Conservation (phyloP, 768 basidiomycete genomes). For the Punctularia strigosozonata region DNA sequence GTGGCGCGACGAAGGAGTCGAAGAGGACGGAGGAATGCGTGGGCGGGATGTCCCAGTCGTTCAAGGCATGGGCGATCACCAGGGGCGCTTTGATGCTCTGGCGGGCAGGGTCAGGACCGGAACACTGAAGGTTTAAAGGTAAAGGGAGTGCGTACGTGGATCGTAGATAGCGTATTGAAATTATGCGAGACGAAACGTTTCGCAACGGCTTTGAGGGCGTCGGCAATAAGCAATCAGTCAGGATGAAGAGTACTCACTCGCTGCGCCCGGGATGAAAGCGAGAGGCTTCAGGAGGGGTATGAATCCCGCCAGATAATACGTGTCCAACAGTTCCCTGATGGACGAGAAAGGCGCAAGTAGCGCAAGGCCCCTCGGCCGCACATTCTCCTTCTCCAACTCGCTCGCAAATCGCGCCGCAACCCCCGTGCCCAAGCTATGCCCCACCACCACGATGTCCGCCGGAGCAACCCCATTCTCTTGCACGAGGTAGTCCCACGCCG, state of each 20-base stretch:
- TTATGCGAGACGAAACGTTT: slow-evolving; percentile 40
- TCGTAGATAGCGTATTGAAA: slow-evolving; percentile 52
- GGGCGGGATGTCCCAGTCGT: slow-evolving; percentile 67
- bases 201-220: slow-evolving; percentile 31
- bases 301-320: slow-evolving; percentile 53
- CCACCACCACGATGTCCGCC: slow-evolving; percentile 59
- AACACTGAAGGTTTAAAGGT: background rate
- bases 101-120: background rate
- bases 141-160: slow-evolving; percentile 30
- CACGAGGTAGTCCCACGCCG: slow-evolving; percentile 73
- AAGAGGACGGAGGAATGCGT: slow-evolving; percentile 61
- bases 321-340: slow-evolving; percentile 39
- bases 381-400: slow-evolving; percentile 27
- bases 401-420: slow-evolving; percentile 38
- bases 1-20: slow-evolving; percentile 49
- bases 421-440: slow-evolving; percentile 85
- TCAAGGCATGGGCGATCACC: slow-evolving; percentile 60
- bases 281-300: slow-evolving; percentile 67
- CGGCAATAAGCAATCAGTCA: slow-evolving; percentile 1
- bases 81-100: slow-evolving; percentile 60
- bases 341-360: slow-evolving; percentile 29
- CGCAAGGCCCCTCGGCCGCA: slow-evolving; percentile 25
- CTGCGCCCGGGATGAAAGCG: slow-evolving; percentile 44
- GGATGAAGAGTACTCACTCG: slow-evolving; percentile 34
- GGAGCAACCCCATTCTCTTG: slow-evolving; percentile 42